Conservation (phyloP, 148 eudicot species). For the Fagopyrum esculentum region DNA sequence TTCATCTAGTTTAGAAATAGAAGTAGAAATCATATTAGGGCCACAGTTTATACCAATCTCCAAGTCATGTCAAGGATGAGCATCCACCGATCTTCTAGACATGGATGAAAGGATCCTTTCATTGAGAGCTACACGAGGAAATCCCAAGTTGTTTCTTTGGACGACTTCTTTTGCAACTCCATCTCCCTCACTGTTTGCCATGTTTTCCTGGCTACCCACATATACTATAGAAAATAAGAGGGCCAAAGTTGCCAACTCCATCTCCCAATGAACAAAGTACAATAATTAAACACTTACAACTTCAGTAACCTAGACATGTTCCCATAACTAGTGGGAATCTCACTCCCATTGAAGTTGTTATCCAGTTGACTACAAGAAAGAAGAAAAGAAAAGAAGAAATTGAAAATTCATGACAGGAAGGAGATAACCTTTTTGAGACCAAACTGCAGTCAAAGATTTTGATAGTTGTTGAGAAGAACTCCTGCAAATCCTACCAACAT, state of each 20-base stretch:
- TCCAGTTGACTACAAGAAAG: too few relatives aligned
- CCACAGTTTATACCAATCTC: conserved; percentile 49
- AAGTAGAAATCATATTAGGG: background rate
- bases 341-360: too few relatives aligned
- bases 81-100: conserved; percentile 78
- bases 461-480: too few relatives aligned
- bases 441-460: too few relatives aligned
- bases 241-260: background rate
- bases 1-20: background rate
- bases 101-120: conserved; percentile 86
- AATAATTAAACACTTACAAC: too few relatives aligned
- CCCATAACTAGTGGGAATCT: too few relatives aligned
- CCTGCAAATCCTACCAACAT: too few relatives aligned
- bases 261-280: too few relatives aligned
- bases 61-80: conserved; percentile 98
- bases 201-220: conserved; percentile 20
- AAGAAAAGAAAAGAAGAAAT: too few relatives aligned
- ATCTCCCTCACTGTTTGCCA: conserved; percentile 47
- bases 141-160: conserved; percentile 18
- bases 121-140: conserved; percentile 48
- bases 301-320: too few relatives aligned
- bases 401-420: too few relatives aligned
- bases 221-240: background rate
- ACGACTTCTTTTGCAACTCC: conserved; percentile 22
- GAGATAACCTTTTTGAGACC: too few relatives aligned